Evolutionary conservation across 345 rosid species (phyloP).

Genomic region (Heritiera fomes): DNA sequence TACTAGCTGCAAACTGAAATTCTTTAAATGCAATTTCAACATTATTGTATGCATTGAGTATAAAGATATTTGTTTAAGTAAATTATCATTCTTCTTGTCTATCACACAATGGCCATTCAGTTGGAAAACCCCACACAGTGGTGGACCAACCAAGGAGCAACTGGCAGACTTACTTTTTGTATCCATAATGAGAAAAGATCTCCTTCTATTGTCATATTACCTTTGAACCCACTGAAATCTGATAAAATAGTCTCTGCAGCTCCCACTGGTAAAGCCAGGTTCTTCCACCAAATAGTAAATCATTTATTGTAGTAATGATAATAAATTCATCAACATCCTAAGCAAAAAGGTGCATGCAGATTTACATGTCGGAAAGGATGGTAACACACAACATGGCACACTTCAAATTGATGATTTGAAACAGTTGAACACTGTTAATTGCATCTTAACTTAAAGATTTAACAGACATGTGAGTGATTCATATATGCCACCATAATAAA

Average conservation of each 20-base stretch:
- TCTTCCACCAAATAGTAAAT: slow-evolving; percentile 15
- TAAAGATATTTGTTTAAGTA: slow-evolving; percentile 21
- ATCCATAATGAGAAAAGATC: slow-evolving; percentile 19
- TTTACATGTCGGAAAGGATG: slow-evolving; percentile 9
- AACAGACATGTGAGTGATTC: neutral
- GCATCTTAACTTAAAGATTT: slow-evolving; percentile 7
- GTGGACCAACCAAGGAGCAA: slow-evolving; percentile 25
- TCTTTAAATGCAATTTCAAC: slow-evolving; percentile 4
- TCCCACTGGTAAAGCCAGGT: slow-evolving; percentile 18
- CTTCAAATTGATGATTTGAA: neutral
- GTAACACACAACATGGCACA: slow-evolving; percentile 11
- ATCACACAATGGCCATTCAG: neutral
- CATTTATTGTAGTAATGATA: neutral
- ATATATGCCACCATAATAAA: slow-evolving; percentile 12
- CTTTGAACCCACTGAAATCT: slow-evolving; percentile 22
- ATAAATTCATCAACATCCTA: neutral
- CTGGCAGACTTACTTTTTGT: slow-evolving; percentile 22
- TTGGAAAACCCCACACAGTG: slow-evolving; percentile 21
- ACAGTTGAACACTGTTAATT: slow-evolving; percentile 3
- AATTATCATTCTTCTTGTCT: slow-evolving; percentile 2
- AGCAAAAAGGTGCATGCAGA: slow-evolving; percentile 30
- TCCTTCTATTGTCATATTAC: slow-evolving; percentile 35
- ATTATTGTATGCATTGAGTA: slow-evolving; percentile 3
- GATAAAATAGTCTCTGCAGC: slow-evolving; percentile 21
- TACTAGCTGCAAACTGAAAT: slow-evolving; percentile 8